Base-by-base conservation (phyloP, 352 stramenopile genomes). In the Phytophthora cajani region DNA sequence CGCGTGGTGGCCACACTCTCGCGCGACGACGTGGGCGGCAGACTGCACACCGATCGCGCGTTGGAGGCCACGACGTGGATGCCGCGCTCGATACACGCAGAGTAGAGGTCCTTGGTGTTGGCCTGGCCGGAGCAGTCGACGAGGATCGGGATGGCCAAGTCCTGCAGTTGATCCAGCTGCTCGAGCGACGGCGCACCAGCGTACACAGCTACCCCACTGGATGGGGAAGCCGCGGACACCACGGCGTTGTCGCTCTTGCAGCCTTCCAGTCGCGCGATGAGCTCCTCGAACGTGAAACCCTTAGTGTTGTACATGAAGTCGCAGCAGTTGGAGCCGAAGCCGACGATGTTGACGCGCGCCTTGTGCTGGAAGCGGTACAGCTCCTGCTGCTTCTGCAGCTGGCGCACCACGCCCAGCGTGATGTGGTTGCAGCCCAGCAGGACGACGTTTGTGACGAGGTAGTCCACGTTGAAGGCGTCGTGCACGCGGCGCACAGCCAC, bases 401-500 rank as follows among this genome's bases (percentile, higher is more conserved):
- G 85, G 8, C 74, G 72, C 1, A 94, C 74, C 11, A 94, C 80
- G 42, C 78, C 81, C 30, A 86, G 65, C 11, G 86, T 83, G 30
- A 92, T 94, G 58, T 84, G 79, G 54, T 92, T 94, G 74, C 78
- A 92, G 30, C 87, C 87, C 1, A 94, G 58, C 16, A 94, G 67
- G 8, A 90, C 82, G 23, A 94, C 23, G 67, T 88, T 94, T 23
- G 79, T 87, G n/a, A 89, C 81, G 19, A 92, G 58, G 58, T 89
- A 82, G 30, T 92, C 86, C 32, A 90, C 83, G 65, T 94, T 94
- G 60, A 94, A 94, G 8, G 87, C 85, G 56, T 94, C 87, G 32
- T 94, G 87, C 4, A 94, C 83, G 42, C 85, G 85, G 19, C 87
- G 82, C 47, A 94, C 87, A 23, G 85, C 85, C 38, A 94, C 65